Evolutionary conservation across 306 rosid genomes (phyloP).

Genomic region (Corylus americana): DNA sequence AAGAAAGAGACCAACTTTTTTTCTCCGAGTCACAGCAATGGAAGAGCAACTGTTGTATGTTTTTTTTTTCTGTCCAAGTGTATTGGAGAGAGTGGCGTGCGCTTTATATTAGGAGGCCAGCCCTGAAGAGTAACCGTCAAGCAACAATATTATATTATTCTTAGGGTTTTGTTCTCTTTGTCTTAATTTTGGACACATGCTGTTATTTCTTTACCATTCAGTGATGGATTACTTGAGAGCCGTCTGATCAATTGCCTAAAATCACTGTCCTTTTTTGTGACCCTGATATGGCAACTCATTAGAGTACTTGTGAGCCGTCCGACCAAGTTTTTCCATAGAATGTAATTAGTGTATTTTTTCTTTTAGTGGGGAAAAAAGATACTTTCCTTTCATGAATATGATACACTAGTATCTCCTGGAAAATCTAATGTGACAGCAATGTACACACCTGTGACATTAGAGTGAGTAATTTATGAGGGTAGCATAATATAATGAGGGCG

Average conservation of each 20-base stretch:
- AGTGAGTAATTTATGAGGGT: neutral
- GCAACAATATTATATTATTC: neutral
- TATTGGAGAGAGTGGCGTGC: neutral
- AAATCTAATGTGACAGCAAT: too few species aligned
- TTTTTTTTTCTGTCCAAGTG: neutral
- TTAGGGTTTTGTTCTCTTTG: neutral
- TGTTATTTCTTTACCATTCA: neutral
- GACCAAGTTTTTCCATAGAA: neutral
- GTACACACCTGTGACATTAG: neutral
- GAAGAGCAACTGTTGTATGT: neutral
- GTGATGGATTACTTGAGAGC: neutral
- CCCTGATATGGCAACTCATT: too few species aligned
- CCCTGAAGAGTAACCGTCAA: neutral
- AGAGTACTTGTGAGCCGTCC: neutral
- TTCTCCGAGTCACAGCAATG: neutral
- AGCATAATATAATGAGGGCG: neutral
- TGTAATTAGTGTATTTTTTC: neutral
- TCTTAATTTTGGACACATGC: neutral
- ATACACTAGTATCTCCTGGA: too few species aligned
- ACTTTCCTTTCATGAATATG: neutral
- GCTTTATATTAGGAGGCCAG: neutral
- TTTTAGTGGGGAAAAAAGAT: neutral
- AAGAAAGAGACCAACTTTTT: neutral
- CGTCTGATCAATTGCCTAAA: neutral
- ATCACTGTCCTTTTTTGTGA: too few species aligned